Base-by-base conservation (phyloP, 352 stramenopile species). In the Pythium graminicola region DNA sequence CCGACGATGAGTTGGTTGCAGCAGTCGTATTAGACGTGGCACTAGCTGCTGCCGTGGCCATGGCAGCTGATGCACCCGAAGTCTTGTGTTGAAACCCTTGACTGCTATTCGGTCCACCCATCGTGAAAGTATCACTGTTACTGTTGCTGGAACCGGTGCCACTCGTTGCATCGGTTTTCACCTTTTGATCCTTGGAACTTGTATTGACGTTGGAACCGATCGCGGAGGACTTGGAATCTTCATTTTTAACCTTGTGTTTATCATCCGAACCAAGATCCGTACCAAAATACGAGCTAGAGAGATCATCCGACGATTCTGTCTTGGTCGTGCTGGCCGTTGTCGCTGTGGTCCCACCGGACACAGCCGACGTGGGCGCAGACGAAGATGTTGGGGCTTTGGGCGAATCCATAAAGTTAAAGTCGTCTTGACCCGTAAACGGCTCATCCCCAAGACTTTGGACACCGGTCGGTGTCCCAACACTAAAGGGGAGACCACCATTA, bases 371-470 rank as follows among this genome's bases (percentile, higher is more conserved):
- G 2, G 53, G 22, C 10, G 42, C 7, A 11, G 44, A 50, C 20
- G 36, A 67, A 64, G 43, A 33, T 33, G 62, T 57, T 14, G 67
- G 72, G 9, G 71, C 64, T 51, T 86, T 88, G 48, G 81, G 81
- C 29, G 81, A 92, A 47, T 89, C 81, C 22, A 72, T 76, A 49
- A 92, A 92, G 63, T 69, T 82, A 28, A 92, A 89, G 50, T 89
- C 81, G 36, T 86, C 73, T 43, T 76, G 73, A 29, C 65, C 63
- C 6, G 68, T 52, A 45, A 92, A 92, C 5, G 75, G 69, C 47
- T 92, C 79, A 38, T 92, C 81, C 16, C 79, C 81, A 13, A 94
- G 72, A 50, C 81, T 91, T 55, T 86, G 79, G 6, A 94, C 75
- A 40, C 83, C 83, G 24, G 83, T 92, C 26, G 83, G 83, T 1